These are phyloP conservation scores for Beverwykella pulmonaria DNA, from an alignment of 495 filamentous ascomycete genomes.

Conservation along the genomic window DNA sequence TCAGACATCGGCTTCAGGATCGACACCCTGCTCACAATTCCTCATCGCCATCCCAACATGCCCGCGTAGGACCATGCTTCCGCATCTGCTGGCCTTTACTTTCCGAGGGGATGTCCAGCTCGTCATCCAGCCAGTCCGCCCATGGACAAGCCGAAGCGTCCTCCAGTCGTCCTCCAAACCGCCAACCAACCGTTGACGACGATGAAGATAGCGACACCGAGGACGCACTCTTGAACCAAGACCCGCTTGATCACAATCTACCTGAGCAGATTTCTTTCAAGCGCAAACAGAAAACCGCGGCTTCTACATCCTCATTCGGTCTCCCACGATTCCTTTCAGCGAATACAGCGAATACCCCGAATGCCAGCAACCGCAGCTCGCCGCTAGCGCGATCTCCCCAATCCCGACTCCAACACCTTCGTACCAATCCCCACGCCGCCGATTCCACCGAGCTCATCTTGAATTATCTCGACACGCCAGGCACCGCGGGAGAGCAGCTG, in stretches of 20 bases:
- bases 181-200: conserved; percentile 37
- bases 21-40: background rate
- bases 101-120: conserved; percentile 46
- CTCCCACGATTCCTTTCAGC: conserved; percentile 60
- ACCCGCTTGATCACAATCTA: conserved; percentile 41
- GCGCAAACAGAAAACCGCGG: conserved; percentile 70
- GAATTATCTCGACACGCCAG: conserved; percentile 43
- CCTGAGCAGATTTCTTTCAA: conserved; percentile 70
- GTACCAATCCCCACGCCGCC: conserved; percentile 13
- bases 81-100: background rate
- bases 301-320: conserved; percentile 59
- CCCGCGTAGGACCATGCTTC: conserved; percentile 24
- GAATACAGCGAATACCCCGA: conserved; percentile 37
- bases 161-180: conserved; percentile 40
- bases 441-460: conserved; percentile 47
- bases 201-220: conserved; percentile 40
- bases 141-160: conserved; percentile 43
- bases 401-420: conserved; percentile 16
- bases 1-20: background rate
- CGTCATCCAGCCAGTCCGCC: conserved; percentile 41
- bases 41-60: conserved; percentile 8
- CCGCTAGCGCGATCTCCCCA: conserved; percentile 29
- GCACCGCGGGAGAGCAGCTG: conserved; percentile 42
- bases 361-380: conserved; percentile 36
- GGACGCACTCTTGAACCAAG: conserved; percentile 41